Evolutionary conservation across 1,139 yeast species (phyloP), one percentile per base, ranked within the genome.

Genomic region (Scheffersomyces insectosa): DNA sequence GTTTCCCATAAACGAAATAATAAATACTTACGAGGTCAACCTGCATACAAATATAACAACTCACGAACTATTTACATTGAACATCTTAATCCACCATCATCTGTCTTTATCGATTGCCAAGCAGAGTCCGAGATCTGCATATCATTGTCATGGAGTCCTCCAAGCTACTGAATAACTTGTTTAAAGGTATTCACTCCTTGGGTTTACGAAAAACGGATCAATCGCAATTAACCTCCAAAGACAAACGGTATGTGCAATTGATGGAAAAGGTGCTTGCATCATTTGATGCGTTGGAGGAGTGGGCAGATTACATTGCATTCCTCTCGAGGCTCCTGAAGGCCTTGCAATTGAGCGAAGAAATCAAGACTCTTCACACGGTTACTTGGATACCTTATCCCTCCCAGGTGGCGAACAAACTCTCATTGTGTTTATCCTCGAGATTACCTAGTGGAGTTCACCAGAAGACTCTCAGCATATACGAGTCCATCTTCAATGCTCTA

Each of bases 271-370:
- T 95, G 0, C 68, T 93, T 25, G 72, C 79, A 6, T 72, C 83
- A n/a, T 93, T 93, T 68, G 97, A 88, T 43, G 65, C 83, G n/a
- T 84, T 90, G 2, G 86, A 83, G 35, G 98, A 91, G 69, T 93
- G 99, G 99, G 98, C 99, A n/a, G 99, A 93, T 60, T 90, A 91
- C 63, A 93, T 93, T 45, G 85, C 97, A 15, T 90, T 89, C 60
- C 70, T 95, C 37, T 83, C 93, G 1, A 80, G 87, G 51, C 75
- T 93, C 10, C 82, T 83, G 49, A 88, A 89, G 60, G 83, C 93
- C 0, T 66, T 90, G 33, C 74, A 62, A 48, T 56, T 68, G 25
- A 56, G 54, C 5, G 66, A 59, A 1, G 68, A 61, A 43, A 37
- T 61, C 66, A 9, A 67, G 63, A 41, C 62, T 52, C 30, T 56